phyloP scores from a whole-genome alignment of 2,329 filamentous ascomycete genomes.

The Colletotrichum incanum region DNA sequence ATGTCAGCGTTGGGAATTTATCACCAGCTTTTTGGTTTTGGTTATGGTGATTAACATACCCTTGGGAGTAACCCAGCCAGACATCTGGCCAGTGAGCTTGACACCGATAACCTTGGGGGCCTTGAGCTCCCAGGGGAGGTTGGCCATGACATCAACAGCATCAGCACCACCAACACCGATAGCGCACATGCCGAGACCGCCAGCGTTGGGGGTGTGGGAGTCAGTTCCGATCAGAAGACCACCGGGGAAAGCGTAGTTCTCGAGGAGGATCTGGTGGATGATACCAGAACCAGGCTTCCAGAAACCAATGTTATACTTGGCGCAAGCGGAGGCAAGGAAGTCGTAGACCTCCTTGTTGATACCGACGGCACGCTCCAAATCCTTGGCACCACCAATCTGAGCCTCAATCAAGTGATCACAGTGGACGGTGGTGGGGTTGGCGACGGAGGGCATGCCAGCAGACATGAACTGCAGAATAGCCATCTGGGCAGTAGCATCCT shows the following conservation, averaged over 20 bases:
- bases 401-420: constrained; percentile 99
- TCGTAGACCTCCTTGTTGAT: constrained; percentile 99
- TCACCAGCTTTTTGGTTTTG: too few relatives aligned
- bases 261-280: constrained; percentile 98
- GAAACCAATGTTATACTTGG: constrained; percentile 99
- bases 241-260: constrained; percentile 99
- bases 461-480: constrained; percentile 99
- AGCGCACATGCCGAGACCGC: constrained; percentile 94
- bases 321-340: constrained; percentile 93
- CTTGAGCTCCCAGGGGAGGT: constrained; percentile 98
- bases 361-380: constrained; percentile 89
- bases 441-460: constrained; percentile 94
- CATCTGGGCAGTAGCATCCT: constrained; percentile 99
- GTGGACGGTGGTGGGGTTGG: constrained; percentile 96
- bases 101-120: constrained; percentile 98
- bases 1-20: not conserved
- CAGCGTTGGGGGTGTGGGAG: constrained; percentile 97
- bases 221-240: constrained; percentile 98
- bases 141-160: constrained; percentile 98
- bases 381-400: constrained; percentile 92
- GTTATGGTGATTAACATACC: constrained; percentile 68
- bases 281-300: constrained; percentile 99
- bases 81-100: constrained; percentile 90
- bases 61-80: constrained; percentile 94
- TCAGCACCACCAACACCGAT: constrained; percentile 99